A percentile compares a stretch with the other conserved stretches of the same genome.
phyloP scores from a whole-genome alignment of 148 eudicot species.

The Silene conica region DNA sequence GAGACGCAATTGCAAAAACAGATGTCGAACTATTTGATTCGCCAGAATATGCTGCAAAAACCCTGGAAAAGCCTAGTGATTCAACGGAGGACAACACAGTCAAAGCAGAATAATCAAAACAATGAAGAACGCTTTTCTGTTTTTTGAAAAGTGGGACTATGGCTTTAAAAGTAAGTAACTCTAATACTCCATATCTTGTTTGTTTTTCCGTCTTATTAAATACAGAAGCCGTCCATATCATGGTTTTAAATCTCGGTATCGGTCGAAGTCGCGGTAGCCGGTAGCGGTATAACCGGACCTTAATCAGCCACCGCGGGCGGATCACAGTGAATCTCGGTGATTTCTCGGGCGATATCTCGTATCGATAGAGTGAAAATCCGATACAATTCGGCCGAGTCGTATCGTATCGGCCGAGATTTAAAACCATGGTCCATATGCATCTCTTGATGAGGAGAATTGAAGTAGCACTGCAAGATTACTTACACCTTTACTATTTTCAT shows the following conservation, averaged over 20 bases:
- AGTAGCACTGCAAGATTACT: background rate
- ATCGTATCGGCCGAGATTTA: too few species aligned
- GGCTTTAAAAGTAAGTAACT: background rate
- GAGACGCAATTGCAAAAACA: background rate
- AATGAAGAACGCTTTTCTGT: background rate
- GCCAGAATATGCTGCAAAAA: background rate
- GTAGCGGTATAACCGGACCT: too few species aligned
- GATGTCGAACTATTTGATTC: slow-evolving; percentile 8
- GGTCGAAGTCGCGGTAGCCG: too few species aligned
- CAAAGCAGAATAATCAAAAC: slow-evolving; percentile 3
- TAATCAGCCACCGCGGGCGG: too few species aligned
- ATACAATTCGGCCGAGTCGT: too few species aligned
- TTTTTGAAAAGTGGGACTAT: background rate
- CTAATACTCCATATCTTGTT: background rate
- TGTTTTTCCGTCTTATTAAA: background rate
- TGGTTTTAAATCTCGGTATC: too few species aligned
- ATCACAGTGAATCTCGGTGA: too few species aligned
- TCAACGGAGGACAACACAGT: background rate
- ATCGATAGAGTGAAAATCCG: too few species aligned
- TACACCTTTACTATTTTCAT: background rate
- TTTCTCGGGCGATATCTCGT: too few species aligned
- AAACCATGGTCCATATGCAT: too few species aligned
- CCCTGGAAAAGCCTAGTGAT: slow-evolving; percentile 9
- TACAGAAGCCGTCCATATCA: background rate
- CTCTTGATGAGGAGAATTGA: background rate